Conservation (phyloP, 805 yeast genomes). For the Candida endomychidarum region DNA sequence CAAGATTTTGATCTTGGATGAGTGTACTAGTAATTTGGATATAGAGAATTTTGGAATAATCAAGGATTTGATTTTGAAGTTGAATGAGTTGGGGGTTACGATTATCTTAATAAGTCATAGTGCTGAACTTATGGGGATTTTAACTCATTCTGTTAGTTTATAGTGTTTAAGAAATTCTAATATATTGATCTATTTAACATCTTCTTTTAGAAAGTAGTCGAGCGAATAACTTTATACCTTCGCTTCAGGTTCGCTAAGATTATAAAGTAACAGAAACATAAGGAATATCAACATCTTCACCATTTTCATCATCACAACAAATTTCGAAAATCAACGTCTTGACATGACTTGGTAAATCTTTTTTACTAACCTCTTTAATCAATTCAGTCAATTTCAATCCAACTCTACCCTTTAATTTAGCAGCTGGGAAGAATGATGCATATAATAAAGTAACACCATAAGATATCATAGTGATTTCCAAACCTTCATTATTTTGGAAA, state of each 20-base stretch:
- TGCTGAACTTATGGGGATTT: constrained; percentile 58
- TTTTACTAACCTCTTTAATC: constrained; percentile 82
- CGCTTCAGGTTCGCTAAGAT: too few species aligned
- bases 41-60: constrained; percentile 54
- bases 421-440: constrained; percentile 92
- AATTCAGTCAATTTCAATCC: constrained; percentile 66
- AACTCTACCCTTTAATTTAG: constrained; percentile 79
- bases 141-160: constrained; percentile 54
- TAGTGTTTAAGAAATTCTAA: too few species aligned
- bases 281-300: constrained; percentile 96
- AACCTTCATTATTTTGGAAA: constrained; percentile 79
- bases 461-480: constrained; percentile 88
- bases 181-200: too few species aligned
- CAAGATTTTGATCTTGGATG: constrained; percentile 71
- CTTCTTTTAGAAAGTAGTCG: too few species aligned
- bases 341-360: constrained; percentile 70
- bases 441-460: constrained; percentile 86
- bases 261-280: constrained; percentile 58
- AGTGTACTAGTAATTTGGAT: constrained; percentile 87
- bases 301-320: constrained; percentile 87
- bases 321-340: constrained; percentile 83
- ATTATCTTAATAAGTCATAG: constrained; percentile 74
- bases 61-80: constrained; percentile 47
- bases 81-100: constrained; percentile 45
- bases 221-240: too few species aligned